These are phyloP conservation scores for Penicillium mononematosum DNA, from an alignment of 495 filamentous ascomycete genomes.

Conservation along the genomic window DNA sequence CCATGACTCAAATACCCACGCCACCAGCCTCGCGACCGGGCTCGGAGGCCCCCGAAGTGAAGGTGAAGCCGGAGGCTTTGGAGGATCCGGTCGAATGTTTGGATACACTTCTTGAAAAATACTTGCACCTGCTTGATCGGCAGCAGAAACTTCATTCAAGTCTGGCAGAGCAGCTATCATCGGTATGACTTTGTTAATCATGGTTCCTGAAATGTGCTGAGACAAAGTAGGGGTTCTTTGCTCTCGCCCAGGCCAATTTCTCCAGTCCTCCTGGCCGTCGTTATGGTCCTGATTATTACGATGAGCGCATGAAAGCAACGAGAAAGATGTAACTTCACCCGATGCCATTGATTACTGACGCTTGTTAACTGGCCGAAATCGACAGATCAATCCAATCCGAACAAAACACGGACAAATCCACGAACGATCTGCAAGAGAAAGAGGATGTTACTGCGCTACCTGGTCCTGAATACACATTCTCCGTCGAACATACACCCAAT, in stretches of 20 bases:
- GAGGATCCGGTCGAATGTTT: constrained; percentile 42
- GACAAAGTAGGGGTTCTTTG: constrained; percentile 45
- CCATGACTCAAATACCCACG: constrained; percentile 41
- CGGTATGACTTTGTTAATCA: constrained; percentile 38
- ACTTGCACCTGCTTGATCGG: constrained; percentile 66
- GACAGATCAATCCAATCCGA: constrained; percentile 27
- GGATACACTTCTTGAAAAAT: constrained; percentile 65
- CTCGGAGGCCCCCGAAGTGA: constrained; percentile 31
- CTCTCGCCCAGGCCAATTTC: constrained; percentile 71
- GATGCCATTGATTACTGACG: constrained; percentile 4
- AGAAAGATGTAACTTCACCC: constrained; percentile 36
- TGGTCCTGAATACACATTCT: constrained; percentile 16
- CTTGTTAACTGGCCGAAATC: background rate
- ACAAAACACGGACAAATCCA: constrained; percentile 4
- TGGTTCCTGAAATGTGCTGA: constrained; percentile 20
- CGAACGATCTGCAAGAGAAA: constrained; percentile 1
- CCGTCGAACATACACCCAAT: constrained; percentile 11
- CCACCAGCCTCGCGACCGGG: constrained; percentile 37
- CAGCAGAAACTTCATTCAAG: constrained; percentile 61
- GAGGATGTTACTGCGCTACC: background rate
- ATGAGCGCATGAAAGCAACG: constrained; percentile 68
- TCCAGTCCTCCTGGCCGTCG: constrained; percentile 58
- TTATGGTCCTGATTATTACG: constrained; percentile 68
- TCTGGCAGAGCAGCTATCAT: constrained; percentile 55
- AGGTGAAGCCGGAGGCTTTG: constrained; percentile 24